These are phyloP conservation scores for Ceratocystis alfenasii DNA, from an alignment of 2,329 filamentous ascomycete genomes.

Conservation along the genomic window DNA sequence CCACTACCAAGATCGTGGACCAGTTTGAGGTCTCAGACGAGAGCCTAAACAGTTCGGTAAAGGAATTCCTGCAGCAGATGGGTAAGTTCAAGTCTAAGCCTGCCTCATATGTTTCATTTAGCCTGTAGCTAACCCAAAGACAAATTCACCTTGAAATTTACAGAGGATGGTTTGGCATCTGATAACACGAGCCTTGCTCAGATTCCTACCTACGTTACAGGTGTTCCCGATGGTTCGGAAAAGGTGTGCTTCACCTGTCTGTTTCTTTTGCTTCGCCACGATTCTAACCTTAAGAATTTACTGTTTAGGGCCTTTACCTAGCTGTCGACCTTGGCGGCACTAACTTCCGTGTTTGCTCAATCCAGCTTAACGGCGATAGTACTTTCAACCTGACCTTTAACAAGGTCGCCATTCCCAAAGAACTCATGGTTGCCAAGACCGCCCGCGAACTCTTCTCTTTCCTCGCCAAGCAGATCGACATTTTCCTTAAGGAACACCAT, in stretches of 20 bases:
- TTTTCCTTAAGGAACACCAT: constrained; percentile 79
- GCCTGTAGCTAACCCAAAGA: not conserved
- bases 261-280: not conserved
- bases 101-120: too few species aligned
- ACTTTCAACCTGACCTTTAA: constrained; percentile 88
- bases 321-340: constrained; percentile 96
- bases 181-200: constrained; percentile 78
- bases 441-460: constrained; percentile 83
- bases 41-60: constrained; percentile 66
- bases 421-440: constrained; percentile 81
- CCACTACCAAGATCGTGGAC: constrained; percentile 67
- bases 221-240: constrained; percentile 91
- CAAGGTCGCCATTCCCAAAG: constrained; percentile 80
- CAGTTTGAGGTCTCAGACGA: constrained; percentile 76
- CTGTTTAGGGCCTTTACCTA: constrained; percentile 70
- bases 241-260: constrained; percentile 49
- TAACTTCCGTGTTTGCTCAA: constrained; percentile 95
- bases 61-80: constrained; percentile 81
- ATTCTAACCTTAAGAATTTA: not conserved
- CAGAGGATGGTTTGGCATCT: constrained; percentile 69
- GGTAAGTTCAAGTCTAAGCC: constrained; percentile 32
- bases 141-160: constrained; percentile 4
- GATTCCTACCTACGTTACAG: constrained; percentile 94
- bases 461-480: constrained; percentile 81
- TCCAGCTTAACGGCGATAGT: constrained; percentile 83